phyloP scores from a whole-genome alignment of 139 green algal genomes.

The Picochlorum costavermella region DNA sequence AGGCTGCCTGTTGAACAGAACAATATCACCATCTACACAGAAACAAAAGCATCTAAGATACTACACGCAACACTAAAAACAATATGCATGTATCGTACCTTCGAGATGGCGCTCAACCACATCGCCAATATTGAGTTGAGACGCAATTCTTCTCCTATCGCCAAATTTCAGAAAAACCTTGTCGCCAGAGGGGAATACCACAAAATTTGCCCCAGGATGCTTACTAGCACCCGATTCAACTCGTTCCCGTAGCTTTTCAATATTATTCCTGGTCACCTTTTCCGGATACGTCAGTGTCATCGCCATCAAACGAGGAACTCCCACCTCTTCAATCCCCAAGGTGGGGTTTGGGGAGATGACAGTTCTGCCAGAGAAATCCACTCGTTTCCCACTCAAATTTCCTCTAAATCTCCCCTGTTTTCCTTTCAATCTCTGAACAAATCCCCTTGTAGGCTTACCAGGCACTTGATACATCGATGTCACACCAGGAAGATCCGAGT shows the following conservation, averaged over 20 bases:
- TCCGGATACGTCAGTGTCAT: constrained; percentile 92
- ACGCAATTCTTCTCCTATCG: constrained; percentile 75
- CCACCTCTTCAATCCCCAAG: constrained; percentile 81
- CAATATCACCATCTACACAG: constrained; percentile 74
- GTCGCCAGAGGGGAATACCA: constrained; percentile 53
- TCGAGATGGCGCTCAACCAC: constrained; percentile 87
- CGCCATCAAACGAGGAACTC: constrained; percentile 83
- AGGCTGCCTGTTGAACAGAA: constrained; percentile 99
- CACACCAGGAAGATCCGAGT: constrained; percentile 88
- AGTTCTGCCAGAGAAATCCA: constrained; percentile 93
- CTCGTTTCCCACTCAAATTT: constrained; percentile 94
- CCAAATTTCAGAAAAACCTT: constrained; percentile 77
- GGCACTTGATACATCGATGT: constrained; percentile 48
- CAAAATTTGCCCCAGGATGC: constrained; percentile 87
- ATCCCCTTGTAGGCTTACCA: constrained; percentile 78
- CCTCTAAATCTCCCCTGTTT: constrained; percentile 96
- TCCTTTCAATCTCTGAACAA: constrained; percentile 98
- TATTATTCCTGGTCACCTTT: constrained; percentile 82
- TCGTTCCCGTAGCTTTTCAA: constrained; percentile 66
- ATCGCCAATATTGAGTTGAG: constrained; percentile 79
- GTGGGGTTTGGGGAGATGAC: constrained; percentile 99
- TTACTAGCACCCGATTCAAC: constrained; percentile 55
- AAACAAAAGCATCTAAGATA: neutral
- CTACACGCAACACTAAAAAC: neutral
- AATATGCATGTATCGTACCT: constrained; percentile 7